Conservation (phyloP, 805 yeast species). For the Sugiyamaella marilandica region DNA sequence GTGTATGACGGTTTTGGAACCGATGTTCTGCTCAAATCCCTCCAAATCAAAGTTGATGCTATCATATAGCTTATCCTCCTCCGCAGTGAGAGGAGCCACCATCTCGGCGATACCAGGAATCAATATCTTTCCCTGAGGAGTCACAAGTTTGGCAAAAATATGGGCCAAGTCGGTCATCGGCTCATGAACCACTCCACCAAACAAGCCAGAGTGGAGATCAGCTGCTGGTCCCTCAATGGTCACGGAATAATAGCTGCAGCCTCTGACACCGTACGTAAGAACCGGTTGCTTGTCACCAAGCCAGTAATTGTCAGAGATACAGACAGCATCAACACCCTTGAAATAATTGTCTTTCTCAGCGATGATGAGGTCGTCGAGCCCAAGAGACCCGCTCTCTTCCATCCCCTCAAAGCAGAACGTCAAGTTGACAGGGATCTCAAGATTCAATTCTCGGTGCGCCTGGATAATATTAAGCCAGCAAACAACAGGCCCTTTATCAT, state of each 20-base stretch:
- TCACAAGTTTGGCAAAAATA: constrained; percentile 72
- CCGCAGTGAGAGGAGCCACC: constrained; percentile 88
- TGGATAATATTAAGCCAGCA: constrained; percentile 94
- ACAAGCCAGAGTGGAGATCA: constrained; percentile 94
- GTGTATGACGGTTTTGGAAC: constrained; percentile 78
- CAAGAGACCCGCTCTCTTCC: constrained; percentile 97
- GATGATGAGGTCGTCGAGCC: constrained; percentile 78
- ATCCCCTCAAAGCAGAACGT: constrained; percentile 95
- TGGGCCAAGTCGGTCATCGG: constrained; percentile 92
- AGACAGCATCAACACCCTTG: constrained; percentile 86
- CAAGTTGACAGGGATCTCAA: constrained; percentile 90
- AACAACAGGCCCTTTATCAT: constrained; percentile 96
- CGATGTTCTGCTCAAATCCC: constrained; percentile 84
- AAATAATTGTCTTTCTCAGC: constrained; percentile 76
- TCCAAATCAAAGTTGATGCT: constrained; percentile 77
- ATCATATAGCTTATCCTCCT: constrained; percentile 75
- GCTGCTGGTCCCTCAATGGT: constrained; percentile 87
- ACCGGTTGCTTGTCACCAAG: constrained; percentile 96
- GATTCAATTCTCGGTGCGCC: constrained; percentile 79
- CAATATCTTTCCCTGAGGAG: constrained; percentile 72
- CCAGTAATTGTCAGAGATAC: constrained; percentile 98
- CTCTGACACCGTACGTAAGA: constrained; percentile 95
- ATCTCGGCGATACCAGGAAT: constrained; percentile 88
- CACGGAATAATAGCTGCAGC: constrained; percentile 89
- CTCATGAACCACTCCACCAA: constrained; percentile 96